Conservation (phyloP, 768 basidiomycete genomes). For the Tricholoma saponaceum region DNA sequence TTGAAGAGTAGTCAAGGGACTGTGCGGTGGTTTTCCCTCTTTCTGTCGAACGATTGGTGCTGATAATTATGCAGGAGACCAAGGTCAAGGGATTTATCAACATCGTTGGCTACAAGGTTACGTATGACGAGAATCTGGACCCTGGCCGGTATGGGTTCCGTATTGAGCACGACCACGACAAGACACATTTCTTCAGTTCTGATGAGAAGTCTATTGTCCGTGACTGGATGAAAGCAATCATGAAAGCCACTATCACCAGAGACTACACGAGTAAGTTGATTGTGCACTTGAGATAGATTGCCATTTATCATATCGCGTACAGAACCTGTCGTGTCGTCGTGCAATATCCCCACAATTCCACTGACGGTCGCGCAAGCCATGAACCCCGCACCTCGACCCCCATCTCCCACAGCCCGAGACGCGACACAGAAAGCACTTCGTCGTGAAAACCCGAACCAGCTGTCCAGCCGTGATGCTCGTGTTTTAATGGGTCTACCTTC, state of each 20-base stretch:
- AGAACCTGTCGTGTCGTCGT: slow-evolving; percentile 95
- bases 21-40: slow-evolving; percentile 31
- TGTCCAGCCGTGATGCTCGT: slow-evolving; percentile 76
- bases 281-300: neutral
- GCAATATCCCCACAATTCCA: slow-evolving; percentile 95
- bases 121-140: slow-evolving; percentile 87
- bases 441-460: slow-evolving; percentile 78
- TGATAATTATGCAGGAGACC: slow-evolving; percentile 57
- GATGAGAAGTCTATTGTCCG: slow-evolving; percentile 81
- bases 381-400: slow-evolving; percentile 93
- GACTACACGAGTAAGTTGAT: slow-evolving; percentile 79
- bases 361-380: slow-evolving; percentile 93
- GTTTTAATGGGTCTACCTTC: slow-evolving; percentile 62
- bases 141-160: slow-evolving; percentile 95
- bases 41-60: neutral
- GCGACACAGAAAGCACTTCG: slow-evolving; percentile 86
- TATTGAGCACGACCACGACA: slow-evolving; percentile 84
- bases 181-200: slow-evolving; percentile 87
- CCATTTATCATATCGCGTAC: slow-evolving; percentile 13
- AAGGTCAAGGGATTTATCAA: slow-evolving; percentile 97
- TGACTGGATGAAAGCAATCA: slow-evolving; percentile 99
- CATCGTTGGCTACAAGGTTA: slow-evolving; percentile 86
- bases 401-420: slow-evolving; percentile 82
- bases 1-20: slow-evolving; percentile 69
- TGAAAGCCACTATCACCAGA: slow-evolving; percentile 96